Conservation (phyloP, 225 moss, liverwort and hornwort genomes). For the Antitrichia curtipendula region DNA sequence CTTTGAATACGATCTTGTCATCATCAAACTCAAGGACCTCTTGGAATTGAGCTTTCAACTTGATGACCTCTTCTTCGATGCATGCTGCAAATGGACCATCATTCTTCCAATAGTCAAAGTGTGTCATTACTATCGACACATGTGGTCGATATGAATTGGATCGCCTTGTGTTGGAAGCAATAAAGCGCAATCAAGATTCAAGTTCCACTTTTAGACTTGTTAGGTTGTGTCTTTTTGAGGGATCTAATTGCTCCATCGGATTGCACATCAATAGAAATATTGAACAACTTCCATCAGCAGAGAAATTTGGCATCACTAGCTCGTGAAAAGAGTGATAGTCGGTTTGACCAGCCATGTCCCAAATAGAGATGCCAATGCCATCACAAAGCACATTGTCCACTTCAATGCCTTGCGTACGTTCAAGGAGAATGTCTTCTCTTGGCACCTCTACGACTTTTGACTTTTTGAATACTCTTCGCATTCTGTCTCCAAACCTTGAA, state of each 20-base stretch:
- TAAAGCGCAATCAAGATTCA: not conserved
- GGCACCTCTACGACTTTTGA: rapidly evolving
- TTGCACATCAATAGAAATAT: not conserved
- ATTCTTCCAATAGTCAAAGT: not conserved
- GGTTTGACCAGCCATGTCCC: not conserved
- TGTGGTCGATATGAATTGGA: not conserved
- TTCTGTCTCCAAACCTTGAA: not conserved
- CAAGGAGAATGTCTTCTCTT: not conserved
- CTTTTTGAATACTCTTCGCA: not conserved
- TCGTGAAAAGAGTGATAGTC: not conserved
- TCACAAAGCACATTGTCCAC: rapidly evolving
- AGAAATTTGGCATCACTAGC: not conserved
- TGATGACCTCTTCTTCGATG: not conserved
- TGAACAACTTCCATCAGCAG: not conserved
- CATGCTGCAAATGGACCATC: not conserved
- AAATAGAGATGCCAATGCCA: not conserved
- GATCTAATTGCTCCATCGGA: not conserved
- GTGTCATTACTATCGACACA: not conserved
- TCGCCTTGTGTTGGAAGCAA: not conserved
- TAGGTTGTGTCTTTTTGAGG: rapidly evolving
- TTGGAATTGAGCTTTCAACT: not conserved
- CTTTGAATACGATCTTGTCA: not conserved
- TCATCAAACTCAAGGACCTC: not conserved
- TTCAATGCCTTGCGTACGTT: not conserved
- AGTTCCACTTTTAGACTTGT: rapidly evolving